Percentiles rank a stretch among this genome's conserved stretches.
Evolutionary conservation across 176 grass and related monocot genomes (phyloP).

Genomic region (Oryza meyeriana): DNA sequence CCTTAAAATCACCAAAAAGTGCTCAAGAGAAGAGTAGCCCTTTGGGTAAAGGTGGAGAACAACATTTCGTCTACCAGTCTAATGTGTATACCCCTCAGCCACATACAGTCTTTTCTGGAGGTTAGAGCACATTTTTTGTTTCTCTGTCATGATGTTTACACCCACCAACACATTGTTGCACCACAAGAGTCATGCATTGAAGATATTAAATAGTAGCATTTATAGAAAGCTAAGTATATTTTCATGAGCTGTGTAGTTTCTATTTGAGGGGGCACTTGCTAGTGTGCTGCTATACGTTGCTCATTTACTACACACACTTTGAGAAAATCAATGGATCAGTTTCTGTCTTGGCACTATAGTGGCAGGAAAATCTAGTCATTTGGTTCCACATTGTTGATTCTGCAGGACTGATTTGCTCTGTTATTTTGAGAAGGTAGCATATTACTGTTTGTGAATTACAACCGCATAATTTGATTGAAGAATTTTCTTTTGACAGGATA

Average conservation of each 20-base stretch:
- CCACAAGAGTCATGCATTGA: not conserved
- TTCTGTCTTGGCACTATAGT: not conserved
- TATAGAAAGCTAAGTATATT: not conserved
- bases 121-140: constrained; percentile 29
- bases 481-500: constrained; percentile 35
- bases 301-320: not conserved
- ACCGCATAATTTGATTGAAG: not conserved
- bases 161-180: not conserved
- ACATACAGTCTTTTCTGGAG: constrained; percentile 40
- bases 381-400: not conserved
- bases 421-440: constrained; percentile 3
- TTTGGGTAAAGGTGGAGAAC: constrained; percentile 37
- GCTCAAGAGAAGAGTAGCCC: constrained; percentile 11
- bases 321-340: not conserved
- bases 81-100: constrained; percentile 40
- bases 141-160: constrained; percentile 14
- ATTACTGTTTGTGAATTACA: not conserved
- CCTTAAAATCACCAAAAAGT: constrained; percentile 22
- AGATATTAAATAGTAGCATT: not conserved
- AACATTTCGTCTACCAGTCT: constrained; percentile 22
- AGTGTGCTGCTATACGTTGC: not conserved
- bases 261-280: not conserved
- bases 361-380: not conserved
- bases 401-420: not conserved
- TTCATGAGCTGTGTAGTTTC: not conserved